A percentile compares a stretch with the other conserved stretches of the same genome.
Conservation (phyloP, 1,284 basidiomycete species). For the Cutaneotrichosporon sp. region DNA sequence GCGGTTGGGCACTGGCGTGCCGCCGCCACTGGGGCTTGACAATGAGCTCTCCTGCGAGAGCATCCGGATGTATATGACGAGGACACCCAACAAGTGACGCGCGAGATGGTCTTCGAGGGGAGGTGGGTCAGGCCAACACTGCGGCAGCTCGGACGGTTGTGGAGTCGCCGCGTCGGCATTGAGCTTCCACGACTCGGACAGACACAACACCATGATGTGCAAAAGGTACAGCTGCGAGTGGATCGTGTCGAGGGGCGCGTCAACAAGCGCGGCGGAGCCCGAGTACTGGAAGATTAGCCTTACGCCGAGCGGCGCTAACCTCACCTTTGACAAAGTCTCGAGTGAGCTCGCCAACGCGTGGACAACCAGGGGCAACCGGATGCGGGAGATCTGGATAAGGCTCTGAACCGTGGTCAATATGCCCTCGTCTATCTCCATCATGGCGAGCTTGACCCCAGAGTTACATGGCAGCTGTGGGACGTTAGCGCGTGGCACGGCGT, state of each 20-base stretch:
- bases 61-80: slow-evolving; percentile 74
- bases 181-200: slow-evolving; percentile 68
- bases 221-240: slow-evolving; percentile 86
- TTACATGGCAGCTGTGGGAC: slow-evolving; percentile 68
- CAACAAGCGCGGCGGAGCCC: slow-evolving; percentile 28
- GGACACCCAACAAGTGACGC: slow-evolving; percentile 74
- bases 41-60: slow-evolving; percentile 49
- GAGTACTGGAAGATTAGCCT: slow-evolving; percentile 44
- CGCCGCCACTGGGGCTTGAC: slow-evolving; percentile 6
- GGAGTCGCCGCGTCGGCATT: slow-evolving; percentile 21
- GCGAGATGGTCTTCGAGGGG: slow-evolving; percentile 80
- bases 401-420: slow-evolving; percentile 69
- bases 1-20: slow-evolving; percentile 21
- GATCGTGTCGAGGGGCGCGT: slow-evolving; percentile 64
- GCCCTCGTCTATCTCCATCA: slow-evolving; percentile 67
- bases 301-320: slow-evolving; percentile 31
- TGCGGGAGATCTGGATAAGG: slow-evolving; percentile 67
- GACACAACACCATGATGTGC: slow-evolving; percentile 68
- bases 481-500: slow-evolving; percentile 4
- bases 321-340: slow-evolving; percentile 69
- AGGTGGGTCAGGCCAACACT: slow-evolving; percentile 61
- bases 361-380: slow-evolving; percentile 70
- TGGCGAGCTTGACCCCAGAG: slow-evolving; percentile 66
- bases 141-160: slow-evolving; percentile 26
- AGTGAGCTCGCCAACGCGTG: slow-evolving; percentile 69